Evolutionary conservation across 208 protist genomes (phyloP).

Genomic region (Wallacemonas sp.): DNA sequence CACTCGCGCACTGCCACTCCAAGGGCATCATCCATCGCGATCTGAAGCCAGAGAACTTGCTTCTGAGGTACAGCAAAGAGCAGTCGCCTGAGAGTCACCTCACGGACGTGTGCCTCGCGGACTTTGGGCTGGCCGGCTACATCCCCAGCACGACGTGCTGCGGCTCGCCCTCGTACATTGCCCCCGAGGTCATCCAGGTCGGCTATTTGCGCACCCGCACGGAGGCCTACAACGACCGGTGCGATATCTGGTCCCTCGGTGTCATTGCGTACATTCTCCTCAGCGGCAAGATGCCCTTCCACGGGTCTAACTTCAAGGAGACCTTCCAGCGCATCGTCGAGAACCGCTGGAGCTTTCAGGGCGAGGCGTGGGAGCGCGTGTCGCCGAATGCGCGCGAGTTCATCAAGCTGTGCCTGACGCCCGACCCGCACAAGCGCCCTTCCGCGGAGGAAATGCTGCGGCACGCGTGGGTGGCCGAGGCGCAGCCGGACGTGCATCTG

Average conservation of each 20-base stretch:
- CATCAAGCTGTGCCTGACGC: slow-evolving; percentile 61
- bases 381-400: slow-evolving; percentile 57
- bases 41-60: slow-evolving; percentile 98
- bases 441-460: slow-evolving; percentile 61
- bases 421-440: slow-evolving; percentile 62
- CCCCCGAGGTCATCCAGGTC: slow-evolving; percentile 78
- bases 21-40: slow-evolving; percentile 99
- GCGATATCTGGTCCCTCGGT: slow-evolving; percentile 87
- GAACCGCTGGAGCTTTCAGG: slow-evolving; percentile 58
- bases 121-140: slow-evolving; percentile 96
- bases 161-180: slow-evolving; percentile 81
- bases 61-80: slow-evolving; percentile 95
- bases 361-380: slow-evolving; percentile 55
- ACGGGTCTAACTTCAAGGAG: slow-evolving; percentile 55
- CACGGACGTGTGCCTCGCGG: slow-evolving; percentile 95
- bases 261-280: slow-evolving; percentile 86
- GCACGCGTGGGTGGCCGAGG: slow-evolving; percentile 63
- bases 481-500: slow-evolving; percentile 57
- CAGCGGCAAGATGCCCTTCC: slow-evolving; percentile 78
- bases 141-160: slow-evolving; percentile 71
- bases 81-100: slow-evolving; percentile 44
- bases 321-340: slow-evolving; percentile 68
- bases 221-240: slow-evolving; percentile 72
- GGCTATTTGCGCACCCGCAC: slow-evolving; percentile 54
- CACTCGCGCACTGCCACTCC: slow-evolving; percentile 95